These are phyloP conservation scores for Cercophora samala DNA, from an alignment of 495 filamentous ascomycete genomes.

Conservation along the genomic window DNA sequence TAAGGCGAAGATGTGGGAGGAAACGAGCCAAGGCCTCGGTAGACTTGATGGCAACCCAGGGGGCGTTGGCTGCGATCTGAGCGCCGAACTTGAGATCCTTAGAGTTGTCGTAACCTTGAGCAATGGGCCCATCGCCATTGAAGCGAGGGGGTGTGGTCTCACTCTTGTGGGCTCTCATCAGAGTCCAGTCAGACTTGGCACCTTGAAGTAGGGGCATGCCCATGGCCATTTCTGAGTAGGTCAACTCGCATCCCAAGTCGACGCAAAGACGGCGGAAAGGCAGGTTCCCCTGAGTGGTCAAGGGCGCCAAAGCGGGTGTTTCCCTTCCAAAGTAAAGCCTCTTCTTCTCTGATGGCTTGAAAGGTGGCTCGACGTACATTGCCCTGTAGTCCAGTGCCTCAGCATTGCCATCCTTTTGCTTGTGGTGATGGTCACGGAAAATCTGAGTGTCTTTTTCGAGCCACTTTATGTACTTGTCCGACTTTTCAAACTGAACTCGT, in stretches of 20 bases:
- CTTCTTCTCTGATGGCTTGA: slow-evolving; percentile 87
- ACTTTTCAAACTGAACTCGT: slow-evolving; percentile 61
- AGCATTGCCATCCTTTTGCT: slow-evolving; percentile 42
- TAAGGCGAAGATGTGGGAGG: slow-evolving; percentile 75
- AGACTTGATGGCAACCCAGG: slow-evolving; percentile 80
- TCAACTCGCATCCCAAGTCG: slow-evolving; percentile 83
- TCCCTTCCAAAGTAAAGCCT: slow-evolving; percentile 89
- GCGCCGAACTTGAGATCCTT: slow-evolving; percentile 84
- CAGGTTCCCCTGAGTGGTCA: slow-evolving; percentile 92
- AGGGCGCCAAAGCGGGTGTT: slow-evolving; percentile 83
- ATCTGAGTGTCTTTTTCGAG: slow-evolving; percentile 58
- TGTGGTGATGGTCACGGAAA: slow-evolving; percentile 48
- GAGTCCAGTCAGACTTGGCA: slow-evolving; percentile 85
- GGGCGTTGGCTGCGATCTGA: slow-evolving; percentile 86
- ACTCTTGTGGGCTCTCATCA: slow-evolving; percentile 83
- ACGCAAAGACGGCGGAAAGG: slow-evolving; percentile 93
- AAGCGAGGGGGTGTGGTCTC: slow-evolving; percentile 68
- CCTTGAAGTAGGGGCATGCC: slow-evolving; percentile 87
- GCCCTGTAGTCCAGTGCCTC: slow-evolving; percentile 69
- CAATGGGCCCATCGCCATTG: slow-evolving; percentile 43
- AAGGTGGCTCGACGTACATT: slow-evolving; percentile 74
- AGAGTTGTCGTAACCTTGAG: slow-evolving; percentile 72
- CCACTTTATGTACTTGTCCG: slow-evolving; percentile 74
- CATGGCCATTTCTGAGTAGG: slow-evolving; percentile 99
- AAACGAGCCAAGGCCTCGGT: slow-evolving; percentile 74